phyloP scores from a whole-genome alignment of 179 eudicot genomes.

The Beta lomatogona region DNA sequence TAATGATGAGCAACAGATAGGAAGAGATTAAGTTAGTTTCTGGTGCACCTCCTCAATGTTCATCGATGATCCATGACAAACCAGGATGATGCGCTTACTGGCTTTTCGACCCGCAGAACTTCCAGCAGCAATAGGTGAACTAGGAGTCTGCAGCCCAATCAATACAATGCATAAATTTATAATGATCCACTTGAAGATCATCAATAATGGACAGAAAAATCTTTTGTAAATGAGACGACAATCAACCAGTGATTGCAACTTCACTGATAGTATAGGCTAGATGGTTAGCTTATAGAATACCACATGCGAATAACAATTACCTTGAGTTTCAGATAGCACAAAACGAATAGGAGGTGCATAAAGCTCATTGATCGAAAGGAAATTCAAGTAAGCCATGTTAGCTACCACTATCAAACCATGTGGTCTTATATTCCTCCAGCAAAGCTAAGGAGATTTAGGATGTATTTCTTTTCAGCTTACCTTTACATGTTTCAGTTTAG shows the following conservation, averaged over 20 bases:
- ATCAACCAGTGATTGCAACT: neutral
- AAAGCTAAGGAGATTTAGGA: neutral
- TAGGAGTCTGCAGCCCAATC: constrained; percentile 74
- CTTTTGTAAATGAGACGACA: neutral
- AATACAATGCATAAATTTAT: constrained; percentile 6
- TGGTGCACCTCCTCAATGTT: constrained; percentile 49
- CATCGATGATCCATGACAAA: constrained; percentile 67
- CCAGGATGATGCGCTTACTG: constrained; percentile 63
- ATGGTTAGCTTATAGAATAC: neutral
- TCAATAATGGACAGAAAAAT: neutral
- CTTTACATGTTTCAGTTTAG: neutral
- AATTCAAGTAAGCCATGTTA: neutral
- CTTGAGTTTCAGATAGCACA: constrained; percentile 4
- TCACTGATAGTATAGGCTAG: neutral
- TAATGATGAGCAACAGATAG: neutral
- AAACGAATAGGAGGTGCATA: neutral
- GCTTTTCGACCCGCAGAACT: constrained; percentile 80
- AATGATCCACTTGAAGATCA: neutral
- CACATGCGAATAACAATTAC: neutral
- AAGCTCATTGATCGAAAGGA: neutral
- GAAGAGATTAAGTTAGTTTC: constrained; percentile 11
- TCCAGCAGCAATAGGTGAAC: constrained; percentile 80
- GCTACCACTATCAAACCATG: neutral
- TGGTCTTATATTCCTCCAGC: neutral
- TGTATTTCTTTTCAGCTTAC: neutral